Conservation (phyloP, 371 early-diverging fungal genomes). For the Saksenaea oblongispora region DNA sequence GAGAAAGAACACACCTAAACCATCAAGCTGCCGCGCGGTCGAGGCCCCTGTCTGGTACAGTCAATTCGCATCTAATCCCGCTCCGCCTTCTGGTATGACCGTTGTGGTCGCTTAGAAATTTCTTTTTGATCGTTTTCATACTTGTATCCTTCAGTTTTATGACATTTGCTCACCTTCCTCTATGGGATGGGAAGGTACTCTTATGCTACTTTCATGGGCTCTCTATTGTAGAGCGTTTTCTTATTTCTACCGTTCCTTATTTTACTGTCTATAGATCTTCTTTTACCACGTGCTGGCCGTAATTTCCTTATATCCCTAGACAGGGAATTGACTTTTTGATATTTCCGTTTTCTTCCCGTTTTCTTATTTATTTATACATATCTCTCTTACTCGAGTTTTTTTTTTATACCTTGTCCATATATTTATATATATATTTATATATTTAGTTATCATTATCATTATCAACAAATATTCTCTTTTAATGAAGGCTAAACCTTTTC, state of each 20-base stretch:
- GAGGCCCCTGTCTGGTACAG: constrained; percentile 27
- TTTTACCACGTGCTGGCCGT: not conserved
- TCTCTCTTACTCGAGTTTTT: not conserved
- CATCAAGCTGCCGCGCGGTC: not conserved
- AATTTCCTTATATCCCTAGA: not conserved
- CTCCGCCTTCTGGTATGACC: constrained; percentile 17
- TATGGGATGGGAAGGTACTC: not conserved
- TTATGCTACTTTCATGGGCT: not conserved
- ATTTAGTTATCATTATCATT: no score
- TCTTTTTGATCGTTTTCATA: not conserved
- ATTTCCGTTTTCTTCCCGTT: not conserved
- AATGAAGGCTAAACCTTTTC: no score
- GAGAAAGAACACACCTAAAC: not conserved
- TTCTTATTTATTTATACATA: constrained; percentile 6
- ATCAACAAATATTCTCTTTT: no score
- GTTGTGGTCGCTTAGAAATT: constrained; percentile 12
- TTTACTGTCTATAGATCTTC: not conserved
- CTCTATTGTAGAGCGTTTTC: not conserved
- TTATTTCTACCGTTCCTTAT: constrained; percentile 2
- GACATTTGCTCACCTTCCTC: not conserved
- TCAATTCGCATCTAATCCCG: constrained; percentile 21
- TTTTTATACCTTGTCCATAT: not conserved
- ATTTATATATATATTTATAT: not conserved
- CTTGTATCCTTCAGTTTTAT: not conserved
- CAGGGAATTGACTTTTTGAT: not conserved